Percentiles rank a stretch among this genome's conserved stretches.
These are phyloP conservation scores for Ophiostoma sp. DNA, from an alignment of 2,329 filamentous ascomycete genomes.

Conservation along the genomic window DNA sequence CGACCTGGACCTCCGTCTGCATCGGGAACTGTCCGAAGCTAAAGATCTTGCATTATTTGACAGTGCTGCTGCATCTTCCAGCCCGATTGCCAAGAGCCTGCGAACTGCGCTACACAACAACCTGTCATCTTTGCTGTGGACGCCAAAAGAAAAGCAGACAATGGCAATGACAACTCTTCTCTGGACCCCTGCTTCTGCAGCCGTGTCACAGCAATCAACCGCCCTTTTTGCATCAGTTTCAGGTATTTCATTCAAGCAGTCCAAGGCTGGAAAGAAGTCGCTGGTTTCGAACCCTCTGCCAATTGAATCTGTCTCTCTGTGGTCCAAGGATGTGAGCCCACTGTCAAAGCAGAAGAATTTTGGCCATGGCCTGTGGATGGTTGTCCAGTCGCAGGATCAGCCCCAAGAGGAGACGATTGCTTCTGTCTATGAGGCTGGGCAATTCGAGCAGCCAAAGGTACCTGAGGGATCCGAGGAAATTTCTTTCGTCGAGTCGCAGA, in stretches of 20 bases:
- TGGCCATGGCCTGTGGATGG: conserved; percentile 17
- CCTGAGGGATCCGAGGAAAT: neutral
- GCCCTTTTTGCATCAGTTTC: conserved; percentile 2
- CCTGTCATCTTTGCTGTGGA: conserved; percentile 30
- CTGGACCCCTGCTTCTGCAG: conserved; percentile 29
- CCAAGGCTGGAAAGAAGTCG: neutral
- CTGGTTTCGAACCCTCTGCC: conserved; percentile 14
- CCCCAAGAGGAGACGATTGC: neutral
- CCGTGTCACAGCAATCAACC: conserved; percentile 30
- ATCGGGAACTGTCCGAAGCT: neutral
- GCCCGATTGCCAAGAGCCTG: neutral
- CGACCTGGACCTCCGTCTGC: conserved; percentile 32
- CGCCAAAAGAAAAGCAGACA: conserved; percentile 18
- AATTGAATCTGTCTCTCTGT: conserved; percentile 20
- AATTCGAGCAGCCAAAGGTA: neutral
- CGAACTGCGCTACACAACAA: no score
- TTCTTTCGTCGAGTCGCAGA: conserved; percentile 11
- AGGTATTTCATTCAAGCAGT: neutral
- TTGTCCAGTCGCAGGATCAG: conserved; percentile 4
- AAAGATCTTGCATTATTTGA: neutral
- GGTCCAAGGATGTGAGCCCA: conserved; percentile 10
- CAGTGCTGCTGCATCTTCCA: neutral
- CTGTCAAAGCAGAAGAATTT: neutral
- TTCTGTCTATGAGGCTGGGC: neutral
- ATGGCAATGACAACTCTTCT: conserved; percentile 25